Evolutionary conservation across 225 moss, liverwort and hornwort species (phyloP).

Genomic region (Physcomitrellopsis africana): DNA sequence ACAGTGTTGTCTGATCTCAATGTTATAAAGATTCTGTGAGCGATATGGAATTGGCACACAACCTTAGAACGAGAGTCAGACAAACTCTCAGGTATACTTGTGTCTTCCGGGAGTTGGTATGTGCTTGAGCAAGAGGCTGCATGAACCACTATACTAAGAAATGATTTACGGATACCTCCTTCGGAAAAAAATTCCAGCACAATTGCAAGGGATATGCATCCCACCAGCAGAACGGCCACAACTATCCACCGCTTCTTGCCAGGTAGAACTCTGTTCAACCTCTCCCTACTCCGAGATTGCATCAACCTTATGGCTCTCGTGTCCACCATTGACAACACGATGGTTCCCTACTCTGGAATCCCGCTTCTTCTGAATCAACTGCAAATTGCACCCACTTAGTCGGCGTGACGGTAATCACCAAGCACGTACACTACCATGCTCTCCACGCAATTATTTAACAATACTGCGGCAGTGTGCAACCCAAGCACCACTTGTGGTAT

Average conservation of each 20-base stretch:
- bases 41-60: background rate
- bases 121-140: slow-evolving; percentile 23
- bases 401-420: background rate
- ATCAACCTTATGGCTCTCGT: background rate
- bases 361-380: background rate
- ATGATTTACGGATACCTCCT: background rate
- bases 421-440: background rate
- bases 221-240: background rate
- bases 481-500: background rate
- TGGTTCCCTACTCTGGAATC: background rate
- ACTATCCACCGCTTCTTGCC: slow-evolving; percentile 15
- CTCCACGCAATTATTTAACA: background rate
- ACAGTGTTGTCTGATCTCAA: slow-evolving; percentile 18
- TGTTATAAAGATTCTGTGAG: slow-evolving; percentile 10
- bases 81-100: background rate
- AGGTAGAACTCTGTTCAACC: background rate
- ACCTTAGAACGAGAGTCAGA: background rate
- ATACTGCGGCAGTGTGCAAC: background rate
- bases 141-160: slow-evolving; percentile 3
- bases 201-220: background rate
- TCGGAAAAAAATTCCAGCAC: background rate
- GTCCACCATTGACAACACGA: background rate
- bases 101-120: background rate
- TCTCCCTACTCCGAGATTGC: background rate
- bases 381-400: background rate